Conservation (phyloP, 805 yeast species). For the Candida silvicultrix region DNA sequence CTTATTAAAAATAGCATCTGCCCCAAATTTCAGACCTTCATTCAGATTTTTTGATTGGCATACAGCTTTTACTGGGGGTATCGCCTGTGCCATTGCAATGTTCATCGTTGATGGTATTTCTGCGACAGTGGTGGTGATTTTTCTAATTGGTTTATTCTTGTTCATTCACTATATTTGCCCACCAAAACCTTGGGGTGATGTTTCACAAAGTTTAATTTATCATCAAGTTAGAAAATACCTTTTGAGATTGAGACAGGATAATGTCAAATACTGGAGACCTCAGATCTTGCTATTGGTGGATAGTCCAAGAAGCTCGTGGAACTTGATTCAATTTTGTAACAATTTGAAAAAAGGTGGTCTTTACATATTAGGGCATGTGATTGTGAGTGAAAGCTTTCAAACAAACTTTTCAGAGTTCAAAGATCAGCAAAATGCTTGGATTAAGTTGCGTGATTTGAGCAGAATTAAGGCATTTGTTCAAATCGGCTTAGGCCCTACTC, state of each 20-base stretch:
- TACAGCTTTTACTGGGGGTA: constrained; percentile 76
- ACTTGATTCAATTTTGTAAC: constrained; percentile 85
- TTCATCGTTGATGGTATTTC: constrained; percentile 89
- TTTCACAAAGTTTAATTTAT: constrained; percentile 88
- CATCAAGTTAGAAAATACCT: constrained; percentile 95
- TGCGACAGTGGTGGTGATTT: constrained; percentile 68
- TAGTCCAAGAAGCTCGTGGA: constrained; percentile 90
- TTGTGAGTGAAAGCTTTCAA: constrained; percentile 59
- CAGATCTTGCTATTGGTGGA: constrained; percentile 86
- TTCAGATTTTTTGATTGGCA: constrained; percentile 78
- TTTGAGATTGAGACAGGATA: constrained; percentile 77
- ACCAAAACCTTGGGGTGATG: constrained; percentile 98
- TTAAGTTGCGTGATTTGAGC: constrained; percentile 68
- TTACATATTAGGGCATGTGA: constrained; percentile 88
- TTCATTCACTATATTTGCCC: constrained; percentile 87
- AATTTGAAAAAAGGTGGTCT: constrained; percentile 94
- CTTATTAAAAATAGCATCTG: constrained; percentile 77
- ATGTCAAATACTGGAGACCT: constrained; percentile 98
- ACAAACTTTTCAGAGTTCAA: constrained; percentile 61
- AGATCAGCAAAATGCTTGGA: constrained; percentile 77
- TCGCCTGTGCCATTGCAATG: constrained; percentile 76
- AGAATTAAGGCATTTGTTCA: constrained; percentile 92
- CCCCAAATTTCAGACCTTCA: constrained; percentile 98
- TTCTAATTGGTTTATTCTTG: constrained; percentile 60
- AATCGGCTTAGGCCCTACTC: constrained; percentile 76